phyloP scores from a whole-genome alignment of 2,329 filamentous ascomycete species.

The Thelonectria rubi region DNA sequence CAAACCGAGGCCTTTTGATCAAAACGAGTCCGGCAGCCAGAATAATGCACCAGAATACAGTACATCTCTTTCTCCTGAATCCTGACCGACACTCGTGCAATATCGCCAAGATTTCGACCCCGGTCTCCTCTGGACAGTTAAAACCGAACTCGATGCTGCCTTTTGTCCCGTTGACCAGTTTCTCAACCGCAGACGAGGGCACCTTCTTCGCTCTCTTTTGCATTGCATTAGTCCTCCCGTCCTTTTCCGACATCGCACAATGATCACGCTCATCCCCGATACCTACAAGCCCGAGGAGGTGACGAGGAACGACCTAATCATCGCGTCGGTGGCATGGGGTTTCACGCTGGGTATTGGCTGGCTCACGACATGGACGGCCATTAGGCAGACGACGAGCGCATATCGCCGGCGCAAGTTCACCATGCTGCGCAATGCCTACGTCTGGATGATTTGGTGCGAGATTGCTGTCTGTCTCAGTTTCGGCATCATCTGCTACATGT shows the following conservation, averaged over 20 bases:
- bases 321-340: constrained; percentile 46
- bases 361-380: constrained; percentile 49
- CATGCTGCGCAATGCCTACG: constrained; percentile 50
- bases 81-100: neutral
- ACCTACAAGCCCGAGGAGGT: constrained; percentile 21
- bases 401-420: constrained; percentile 39
- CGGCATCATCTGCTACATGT: constrained; percentile 46
- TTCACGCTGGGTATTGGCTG: constrained; percentile 51
- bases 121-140: neutral
- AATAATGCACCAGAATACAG: neutral
- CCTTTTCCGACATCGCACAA: constrained; percentile 12
- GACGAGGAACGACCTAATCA: constrained; percentile 23
- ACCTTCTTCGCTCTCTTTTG: neutral
- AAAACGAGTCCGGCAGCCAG: neutral
- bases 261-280: constrained; percentile 19
- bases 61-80: neutral
- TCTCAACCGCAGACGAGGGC: neutral
- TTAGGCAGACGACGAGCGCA: constrained; percentile 47
- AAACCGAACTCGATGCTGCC: neutral
- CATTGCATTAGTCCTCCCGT: neutral
- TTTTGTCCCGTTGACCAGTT: neutral
- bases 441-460: constrained; percentile 59
- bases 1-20: neutral
- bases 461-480: constrained; percentile 52
- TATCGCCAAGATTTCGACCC: neutral